These are phyloP conservation scores for Helianthus annuus DNA, from an alignment of 129 eudicot genomes.

Conservation along the genomic window HanXRQr2.0-SUNRISE NC_035445.2:95325553-95326052, in stretches of 20 bases:
- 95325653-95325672: slow-evolving; percentile 38
- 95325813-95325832: slow-evolving; percentile 81
- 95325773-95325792: slow-evolving; percentile 86
- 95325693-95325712: slow-evolving; percentile 70
- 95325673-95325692: slow-evolving; percentile 84
- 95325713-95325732: slow-evolving; percentile 70
- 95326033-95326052: slow-evolving; percentile 91
- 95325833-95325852: slow-evolving; percentile 86
- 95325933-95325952: slow-evolving; percentile 99
- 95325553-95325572: slow-evolving; percentile 86
- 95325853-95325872: slow-evolving; percentile 88
- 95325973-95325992: slow-evolving; percentile 91
- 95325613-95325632: neutral
- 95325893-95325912: slow-evolving; percentile 60
- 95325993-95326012: slow-evolving; percentile 96
- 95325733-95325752: slow-evolving; percentile 84
- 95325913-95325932: slow-evolving; percentile 69
- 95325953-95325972: slow-evolving; percentile 88
- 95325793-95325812: slow-evolving; percentile 79
- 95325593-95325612: neutral
- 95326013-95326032: slow-evolving; percentile 91
- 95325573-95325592: slow-evolving; percentile 12
- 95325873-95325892: slow-evolving; percentile 52
- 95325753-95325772: slow-evolving; percentile 96
- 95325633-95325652: slow-evolving; percentile 6